A percentile compares a stretch with the other conserved stretches of the same genome.
Evolutionary conservation across 768 basidiomycete species (phyloP).

Genomic region (Tulasnella sp.): DNA sequence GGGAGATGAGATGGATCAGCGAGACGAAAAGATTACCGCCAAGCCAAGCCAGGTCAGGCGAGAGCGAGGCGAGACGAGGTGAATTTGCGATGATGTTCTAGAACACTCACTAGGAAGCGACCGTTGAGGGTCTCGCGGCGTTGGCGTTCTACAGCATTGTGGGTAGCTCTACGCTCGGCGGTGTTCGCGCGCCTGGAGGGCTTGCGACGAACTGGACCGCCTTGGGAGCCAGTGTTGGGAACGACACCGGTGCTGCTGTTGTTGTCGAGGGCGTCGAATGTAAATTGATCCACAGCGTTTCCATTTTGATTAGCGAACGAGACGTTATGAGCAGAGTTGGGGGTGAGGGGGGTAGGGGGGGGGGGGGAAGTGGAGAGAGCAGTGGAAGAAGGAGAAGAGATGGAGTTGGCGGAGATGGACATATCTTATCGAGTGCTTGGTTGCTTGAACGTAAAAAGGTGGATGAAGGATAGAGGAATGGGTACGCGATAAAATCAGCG

Average conservation of each 20-base stretch:
- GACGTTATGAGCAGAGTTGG: slow-evolving; percentile 16
- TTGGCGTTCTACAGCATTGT: slow-evolving; percentile 94
- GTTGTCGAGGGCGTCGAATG: slow-evolving; percentile 9
- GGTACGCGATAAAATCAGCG: slow-evolving; percentile 23
- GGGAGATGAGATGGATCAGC: slow-evolving; percentile 1
- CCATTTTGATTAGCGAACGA: slow-evolving; percentile 7
- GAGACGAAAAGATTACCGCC: too few relatives aligned
- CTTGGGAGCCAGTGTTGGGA: slow-evolving; percentile 2
- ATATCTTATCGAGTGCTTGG: neutral
- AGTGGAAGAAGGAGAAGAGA: slow-evolving; percentile 15
- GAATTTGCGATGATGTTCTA: slow-evolving; percentile 15
- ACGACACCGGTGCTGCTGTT: slow-evolving; percentile 6
- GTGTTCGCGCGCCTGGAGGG: slow-evolving; percentile 86
- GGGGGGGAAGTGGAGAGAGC: slow-evolving; percentile 18
- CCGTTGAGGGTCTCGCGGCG: slow-evolving; percentile 88
- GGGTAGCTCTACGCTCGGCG: slow-evolving; percentile 88
- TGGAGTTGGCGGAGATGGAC: slow-evolving; percentile 16
- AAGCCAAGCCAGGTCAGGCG: neutral
- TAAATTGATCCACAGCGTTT: slow-evolving; percentile 12
- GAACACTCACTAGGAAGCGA: slow-evolving; percentile 62
- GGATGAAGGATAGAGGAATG: slow-evolving; percentile 1
- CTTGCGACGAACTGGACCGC: slow-evolving; percentile 54
- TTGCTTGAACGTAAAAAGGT: neutral
- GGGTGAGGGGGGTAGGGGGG: slow-evolving; percentile 12
- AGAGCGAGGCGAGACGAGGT: neutral